phyloP scores from a whole-genome alignment of 345 rosid species.

The Gossypium anomalum region DNA sequence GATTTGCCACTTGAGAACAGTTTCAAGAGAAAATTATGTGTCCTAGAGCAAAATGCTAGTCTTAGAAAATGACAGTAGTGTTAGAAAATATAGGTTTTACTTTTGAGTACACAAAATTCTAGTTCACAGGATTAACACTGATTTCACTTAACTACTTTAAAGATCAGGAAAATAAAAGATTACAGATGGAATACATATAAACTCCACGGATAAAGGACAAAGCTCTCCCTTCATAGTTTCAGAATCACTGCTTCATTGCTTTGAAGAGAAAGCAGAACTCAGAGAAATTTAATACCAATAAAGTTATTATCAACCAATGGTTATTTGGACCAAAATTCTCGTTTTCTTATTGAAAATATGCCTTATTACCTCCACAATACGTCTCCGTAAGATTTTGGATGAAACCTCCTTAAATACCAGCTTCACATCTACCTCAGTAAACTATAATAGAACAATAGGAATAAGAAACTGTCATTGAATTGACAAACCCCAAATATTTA shows the following conservation, averaged over 20 bases:
- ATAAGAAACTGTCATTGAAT: slow-evolving; percentile 7
- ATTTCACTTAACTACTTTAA: neutral
- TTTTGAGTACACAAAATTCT: neutral
- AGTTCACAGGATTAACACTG: neutral
- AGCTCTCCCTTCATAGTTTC: neutral
- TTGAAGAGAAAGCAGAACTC: neutral
- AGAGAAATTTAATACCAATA: neutral
- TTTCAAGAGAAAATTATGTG: neutral
- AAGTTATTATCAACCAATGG: neutral
- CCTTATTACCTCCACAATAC: slow-evolving; percentile 84
- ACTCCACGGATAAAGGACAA: neutral
- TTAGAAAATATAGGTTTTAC: neutral
- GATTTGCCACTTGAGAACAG: neutral
- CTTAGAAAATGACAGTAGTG: neutral
- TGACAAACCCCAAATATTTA: neutral
- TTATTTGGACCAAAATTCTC: neutral
- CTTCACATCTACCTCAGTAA: slow-evolving; percentile 95
- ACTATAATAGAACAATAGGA: slow-evolving; percentile 25
- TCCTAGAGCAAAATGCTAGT: neutral
- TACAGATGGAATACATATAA: neutral
- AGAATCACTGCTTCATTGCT: neutral
- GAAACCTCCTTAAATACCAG: slow-evolving; percentile 93
- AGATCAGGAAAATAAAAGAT: neutral
- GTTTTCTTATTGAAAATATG: slow-evolving; percentile 1
- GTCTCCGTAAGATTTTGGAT: slow-evolving; percentile 76